phyloP scores from a whole-genome alignment of 306 rosid species.

The Erythrophleum fordii region DNA sequence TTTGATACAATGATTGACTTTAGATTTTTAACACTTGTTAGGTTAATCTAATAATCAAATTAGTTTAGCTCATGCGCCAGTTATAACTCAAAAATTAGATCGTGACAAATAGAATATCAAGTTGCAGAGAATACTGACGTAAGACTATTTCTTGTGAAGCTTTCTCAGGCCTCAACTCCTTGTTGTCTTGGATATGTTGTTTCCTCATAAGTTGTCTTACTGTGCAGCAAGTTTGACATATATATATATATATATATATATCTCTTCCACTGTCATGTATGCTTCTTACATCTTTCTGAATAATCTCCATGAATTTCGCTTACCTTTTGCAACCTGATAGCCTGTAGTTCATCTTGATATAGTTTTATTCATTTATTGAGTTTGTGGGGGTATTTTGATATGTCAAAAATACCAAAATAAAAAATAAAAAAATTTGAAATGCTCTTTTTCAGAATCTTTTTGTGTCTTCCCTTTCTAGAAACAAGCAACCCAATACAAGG shows the following conservation, averaged over 20 bases:
- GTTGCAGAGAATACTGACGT: neutral
- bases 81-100: too few species aligned
- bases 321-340: neutral
- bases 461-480: neutral
- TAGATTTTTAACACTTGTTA: too few species aligned
- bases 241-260: slow-evolving; percentile 16
- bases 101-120: neutral
- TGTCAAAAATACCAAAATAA: neutral
- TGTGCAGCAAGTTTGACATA: neutral
- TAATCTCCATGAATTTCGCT: neutral
- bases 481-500: neutral
- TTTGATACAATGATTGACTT: too few species aligned
- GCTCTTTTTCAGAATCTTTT: neutral
- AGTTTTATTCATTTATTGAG: neutral
- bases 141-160: slow-evolving; percentile 30
- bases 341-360: slow-evolving; percentile 4
- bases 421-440: too few species aligned
- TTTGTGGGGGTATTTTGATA: neutral
- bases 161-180: slow-evolving; percentile 1
- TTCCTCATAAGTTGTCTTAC: slow-evolving; percentile 19
- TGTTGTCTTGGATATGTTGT: slow-evolving; percentile 22
- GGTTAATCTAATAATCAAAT: too few species aligned
- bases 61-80: too few species aligned
- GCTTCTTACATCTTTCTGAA: slow-evolving; percentile 6
- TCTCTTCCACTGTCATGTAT: slow-evolving; percentile 19